Evolutionary conservation across 2,329 filamentous ascomycete genomes (phyloP).

Genomic region (Colletotrichum theobromicola): DNA sequence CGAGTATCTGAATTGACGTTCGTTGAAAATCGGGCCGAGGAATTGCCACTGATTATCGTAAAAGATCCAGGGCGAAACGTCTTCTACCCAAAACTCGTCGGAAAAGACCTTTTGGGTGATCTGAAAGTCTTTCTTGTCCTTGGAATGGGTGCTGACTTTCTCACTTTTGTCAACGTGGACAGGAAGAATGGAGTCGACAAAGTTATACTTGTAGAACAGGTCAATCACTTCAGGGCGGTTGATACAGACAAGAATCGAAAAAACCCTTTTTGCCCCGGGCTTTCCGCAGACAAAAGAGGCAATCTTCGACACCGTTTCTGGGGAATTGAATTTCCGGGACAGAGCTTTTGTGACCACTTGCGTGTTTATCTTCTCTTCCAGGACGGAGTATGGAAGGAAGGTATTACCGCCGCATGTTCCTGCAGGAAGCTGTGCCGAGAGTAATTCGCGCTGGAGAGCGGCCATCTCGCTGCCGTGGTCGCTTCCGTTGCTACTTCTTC

Average conservation of each 20-base stretch:
- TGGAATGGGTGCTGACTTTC: neutral
- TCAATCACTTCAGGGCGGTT: neutral
- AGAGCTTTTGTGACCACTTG: neutral
- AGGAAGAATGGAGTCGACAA: neutral
- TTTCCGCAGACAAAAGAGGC: neutral
- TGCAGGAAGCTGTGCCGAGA: too few relatives aligned
- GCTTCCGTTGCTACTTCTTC: too few relatives aligned
- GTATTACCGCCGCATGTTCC: too few relatives aligned
- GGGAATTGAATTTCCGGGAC: rapidly evolving
- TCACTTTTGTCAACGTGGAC: neutral
- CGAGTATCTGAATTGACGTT: neutral
- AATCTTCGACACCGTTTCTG: neutral
- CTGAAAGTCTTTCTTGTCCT: too few relatives aligned
- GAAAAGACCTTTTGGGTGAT: too few relatives aligned
- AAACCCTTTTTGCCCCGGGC: neutral
- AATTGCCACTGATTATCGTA: neutral
- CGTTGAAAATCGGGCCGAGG: neutral
- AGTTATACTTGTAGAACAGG: neutral
- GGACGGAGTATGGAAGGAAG: neutral
- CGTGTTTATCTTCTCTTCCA: neutral
- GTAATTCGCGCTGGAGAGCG: too few relatives aligned
- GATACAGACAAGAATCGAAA: neutral
- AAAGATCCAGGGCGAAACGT: neutral
- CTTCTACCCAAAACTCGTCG: too few relatives aligned
- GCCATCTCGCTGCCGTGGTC: too few relatives aligned